A percentile compares a stretch with the other conserved stretches of the same genome.
Conservation (phyloP, 345 rosid species). For the Eucalyptus pauciflora region DNA sequence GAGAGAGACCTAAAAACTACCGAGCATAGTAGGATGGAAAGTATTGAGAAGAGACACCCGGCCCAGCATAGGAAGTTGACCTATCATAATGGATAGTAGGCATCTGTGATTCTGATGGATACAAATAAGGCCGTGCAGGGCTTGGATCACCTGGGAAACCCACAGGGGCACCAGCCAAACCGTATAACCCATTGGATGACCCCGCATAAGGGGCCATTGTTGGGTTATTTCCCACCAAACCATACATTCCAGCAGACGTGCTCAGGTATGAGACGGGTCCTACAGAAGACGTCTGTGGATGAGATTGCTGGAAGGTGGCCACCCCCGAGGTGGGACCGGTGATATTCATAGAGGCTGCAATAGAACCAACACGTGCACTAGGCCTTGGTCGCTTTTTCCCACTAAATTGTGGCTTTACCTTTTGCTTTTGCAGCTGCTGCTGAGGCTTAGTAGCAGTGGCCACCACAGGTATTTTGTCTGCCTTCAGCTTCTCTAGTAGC, state of each 20-base stretch:
- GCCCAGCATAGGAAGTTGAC: constrained; percentile 28
- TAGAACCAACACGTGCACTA: neutral
- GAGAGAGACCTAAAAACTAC: constrained; percentile 6
- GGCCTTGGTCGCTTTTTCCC: constrained; percentile 28
- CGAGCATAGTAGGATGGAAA: constrained; percentile 38
- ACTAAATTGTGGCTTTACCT: neutral
- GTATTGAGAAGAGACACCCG: constrained; percentile 31
- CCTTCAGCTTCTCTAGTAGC: constrained; percentile 48
- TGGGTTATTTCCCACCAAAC: constrained; percentile 16
- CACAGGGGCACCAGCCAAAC: constrained; percentile 16
- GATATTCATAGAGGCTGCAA: neutral
- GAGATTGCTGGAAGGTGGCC: constrained; percentile 23
- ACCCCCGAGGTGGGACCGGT: constrained; percentile 11
- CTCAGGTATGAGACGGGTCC: constrained; percentile 4
- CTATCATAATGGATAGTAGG: constrained; percentile 25
- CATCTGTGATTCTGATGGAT: constrained; percentile 9
- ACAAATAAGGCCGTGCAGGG: constrained; percentile 10
- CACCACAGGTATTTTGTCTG: neutral
- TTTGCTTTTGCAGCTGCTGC: neutral
- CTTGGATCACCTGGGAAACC: constrained; percentile 20
- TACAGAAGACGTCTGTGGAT: constrained; percentile 16
- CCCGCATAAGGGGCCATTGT: constrained; percentile 22
- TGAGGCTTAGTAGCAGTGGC: constrained; percentile 1
- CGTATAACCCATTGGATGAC: constrained; percentile 18
- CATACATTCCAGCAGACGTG: constrained; percentile 18